Evolutionary conservation across 768 basidiomycete species (phyloP).

Genomic region (Termitomyces sp.): DNA sequence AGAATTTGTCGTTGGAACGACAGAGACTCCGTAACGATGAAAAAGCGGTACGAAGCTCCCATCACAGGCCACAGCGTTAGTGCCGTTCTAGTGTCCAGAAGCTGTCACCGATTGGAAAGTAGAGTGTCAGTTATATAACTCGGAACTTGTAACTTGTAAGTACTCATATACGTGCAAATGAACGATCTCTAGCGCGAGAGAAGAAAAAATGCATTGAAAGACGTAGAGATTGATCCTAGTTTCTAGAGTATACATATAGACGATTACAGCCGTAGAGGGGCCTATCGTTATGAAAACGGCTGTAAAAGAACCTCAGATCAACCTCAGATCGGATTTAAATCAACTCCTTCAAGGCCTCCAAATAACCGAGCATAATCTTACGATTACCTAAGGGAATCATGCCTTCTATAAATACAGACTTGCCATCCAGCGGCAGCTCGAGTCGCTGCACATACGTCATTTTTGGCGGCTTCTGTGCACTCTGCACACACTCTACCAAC

Average conservation of each 20-base stretch:
- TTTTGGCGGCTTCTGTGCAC: slow-evolving; percentile 9
- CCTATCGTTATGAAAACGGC: no score
- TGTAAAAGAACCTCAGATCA: no score
- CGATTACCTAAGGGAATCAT: slow-evolving; percentile 13
- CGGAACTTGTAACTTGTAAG: accelerated
- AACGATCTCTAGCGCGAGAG: not conserved
- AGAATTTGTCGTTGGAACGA: not conserved
- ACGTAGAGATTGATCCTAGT: not conserved
- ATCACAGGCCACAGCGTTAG: not conserved
- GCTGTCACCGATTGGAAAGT: not conserved
- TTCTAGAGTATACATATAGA: not conserved
- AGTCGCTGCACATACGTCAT: slow-evolving; percentile 10
- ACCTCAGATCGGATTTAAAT: not conserved
- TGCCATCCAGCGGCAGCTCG: not conserved
- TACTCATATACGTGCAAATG: not conserved
- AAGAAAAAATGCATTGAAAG: slow-evolving; percentile 14
- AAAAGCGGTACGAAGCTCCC: not conserved
- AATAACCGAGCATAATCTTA: slow-evolving; percentile 8
- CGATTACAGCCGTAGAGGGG: no score
- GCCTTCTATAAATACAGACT: slow-evolving; percentile 1
- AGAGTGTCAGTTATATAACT: not conserved
- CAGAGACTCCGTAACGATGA: not conserved
- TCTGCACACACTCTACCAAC: slow-evolving; percentile 17
- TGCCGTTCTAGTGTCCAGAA: not conserved
- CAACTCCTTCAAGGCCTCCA: slow-evolving; percentile 16